These are phyloP conservation scores for Bjerkandera adusta DNA, from an alignment of 1,284 basidiomycete genomes.

Conservation along the genomic window DNA sequence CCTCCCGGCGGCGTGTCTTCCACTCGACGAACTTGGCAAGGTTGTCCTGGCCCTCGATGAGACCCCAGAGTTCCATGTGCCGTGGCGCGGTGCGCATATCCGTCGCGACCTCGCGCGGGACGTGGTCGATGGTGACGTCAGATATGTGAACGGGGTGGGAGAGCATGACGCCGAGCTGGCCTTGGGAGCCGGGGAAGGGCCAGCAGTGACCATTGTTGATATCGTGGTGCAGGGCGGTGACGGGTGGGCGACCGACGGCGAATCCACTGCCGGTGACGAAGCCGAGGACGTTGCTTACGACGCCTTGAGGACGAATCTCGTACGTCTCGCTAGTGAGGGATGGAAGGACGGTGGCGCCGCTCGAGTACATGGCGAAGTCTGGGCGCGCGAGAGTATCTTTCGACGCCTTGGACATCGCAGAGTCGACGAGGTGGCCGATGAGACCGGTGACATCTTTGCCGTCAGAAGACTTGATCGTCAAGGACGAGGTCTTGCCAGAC, in stretches of 20 bases:
- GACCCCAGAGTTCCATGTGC: constrained; percentile 86
- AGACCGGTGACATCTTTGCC: constrained; percentile 75
- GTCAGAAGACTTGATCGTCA: constrained; percentile 72
- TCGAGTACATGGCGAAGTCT: constrained; percentile 86
- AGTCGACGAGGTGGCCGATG: constrained; percentile 73
- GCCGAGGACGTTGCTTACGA: constrained; percentile 45
- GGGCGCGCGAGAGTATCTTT: constrained; percentile 79
- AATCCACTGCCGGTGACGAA: constrained; percentile 56
- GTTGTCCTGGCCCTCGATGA: constrained; percentile 78
- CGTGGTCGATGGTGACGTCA: constrained; percentile 88
- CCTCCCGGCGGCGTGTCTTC: constrained; percentile 38
- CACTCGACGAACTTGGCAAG: constrained; percentile 54
- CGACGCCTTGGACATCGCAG: constrained; percentile 60
- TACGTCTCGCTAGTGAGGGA: constrained; percentile 78
- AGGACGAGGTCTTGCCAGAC: constrained; percentile 37
- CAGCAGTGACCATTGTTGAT: constrained; percentile 85
- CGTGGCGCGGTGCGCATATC: constrained; percentile 81
- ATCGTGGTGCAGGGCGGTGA: constrained; percentile 84
- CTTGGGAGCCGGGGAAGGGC: constrained; percentile 81
- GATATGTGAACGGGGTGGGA: constrained; percentile 67
- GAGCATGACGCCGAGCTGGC: constrained; percentile 82
- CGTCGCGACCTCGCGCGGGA: constrained; percentile 73
- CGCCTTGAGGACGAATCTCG: constrained; percentile 52
- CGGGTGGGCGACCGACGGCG: constrained; percentile 76
- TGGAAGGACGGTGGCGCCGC: constrained; percentile 81